Evolutionary conservation across 129 eudicot genomes (phyloP), one percentile per base, ranked within the genome.

Genomic region (Rutidosis leptorrhynchoides): DNA sequence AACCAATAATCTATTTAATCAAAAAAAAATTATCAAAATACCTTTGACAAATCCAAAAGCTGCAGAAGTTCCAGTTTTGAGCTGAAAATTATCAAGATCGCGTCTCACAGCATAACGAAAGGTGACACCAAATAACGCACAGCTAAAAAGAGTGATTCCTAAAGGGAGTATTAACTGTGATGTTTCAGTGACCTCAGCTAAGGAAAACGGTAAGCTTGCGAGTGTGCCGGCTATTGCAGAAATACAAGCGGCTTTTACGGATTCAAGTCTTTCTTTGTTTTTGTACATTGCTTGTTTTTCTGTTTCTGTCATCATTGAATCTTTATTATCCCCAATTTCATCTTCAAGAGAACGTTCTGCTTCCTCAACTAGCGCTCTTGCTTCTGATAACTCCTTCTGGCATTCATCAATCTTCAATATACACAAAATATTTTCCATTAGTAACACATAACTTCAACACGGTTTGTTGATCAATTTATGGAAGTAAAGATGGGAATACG

Each of bases 11-110:
- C 64, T 59, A 11, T 30, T 60, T 60, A 29, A 30, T 17, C 24
- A 19, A 14, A 22, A 27, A 22, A 27, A 15, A 5, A 2, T 46
- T 43, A 21, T 17, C 29, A 62, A 48, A 24, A 22, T 89, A 94
- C 99, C 99, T 89, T 94, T 94, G 32, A 86, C 95, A 65, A 86
- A 58, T 62, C 85, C 99, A 75, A 94, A 94, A 21, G 99, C 99
- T 45, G 97, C 93, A 75, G 88, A 80, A 10, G 90, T 82, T 33
- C 99, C 99, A 1, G 93, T 71, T 70, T 94, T 94, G 43, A 89
- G 88, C 64, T 94, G 95, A 68, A 86, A 74, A 74, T 94, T 79
- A 30, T 84, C 94, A 72, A 94, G 79, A 64, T 94, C 97, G 70
- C 92, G 79, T 66, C 99, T 78, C 37, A 89, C 76, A 29, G 87